These are phyloP conservation scores for Herpetospermum pedunculosum DNA, from an alignment of 306 rosid genomes.

Conservation along the genomic window DNA sequence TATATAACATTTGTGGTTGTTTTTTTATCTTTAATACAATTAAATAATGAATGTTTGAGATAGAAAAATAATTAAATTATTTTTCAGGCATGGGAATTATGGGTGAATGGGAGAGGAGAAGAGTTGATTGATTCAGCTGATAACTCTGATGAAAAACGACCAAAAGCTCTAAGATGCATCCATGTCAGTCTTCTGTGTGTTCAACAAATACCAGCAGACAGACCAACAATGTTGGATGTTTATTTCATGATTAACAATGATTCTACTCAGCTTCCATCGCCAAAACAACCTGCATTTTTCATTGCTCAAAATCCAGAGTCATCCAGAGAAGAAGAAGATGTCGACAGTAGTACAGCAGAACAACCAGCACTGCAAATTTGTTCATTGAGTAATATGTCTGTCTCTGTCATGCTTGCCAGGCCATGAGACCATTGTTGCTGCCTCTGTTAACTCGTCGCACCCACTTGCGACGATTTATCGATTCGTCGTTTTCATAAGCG, in stretches of 20 bases:
- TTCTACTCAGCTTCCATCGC: conserved; percentile 13
- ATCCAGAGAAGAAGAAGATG: neutral
- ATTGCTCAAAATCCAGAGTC: neutral
- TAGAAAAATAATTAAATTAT: too few relatives aligned
- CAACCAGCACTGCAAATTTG: neutral
- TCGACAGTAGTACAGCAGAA: neutral
- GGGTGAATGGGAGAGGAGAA: conserved; percentile 21
- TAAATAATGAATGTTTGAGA: neutral
- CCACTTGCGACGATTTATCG: too few relatives aligned
- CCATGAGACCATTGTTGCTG: too few relatives aligned
- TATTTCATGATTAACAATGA: conserved; percentile 21
- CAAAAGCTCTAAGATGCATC: conserved; percentile 18
- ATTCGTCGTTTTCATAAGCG: too few relatives aligned
- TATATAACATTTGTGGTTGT: too few relatives aligned
- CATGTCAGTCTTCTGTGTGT: conserved; percentile 31
- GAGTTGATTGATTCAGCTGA: conserved; percentile 16
- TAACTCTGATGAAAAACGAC: neutral
- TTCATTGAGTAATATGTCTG: neutral
- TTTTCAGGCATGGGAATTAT: conserved; percentile 18
- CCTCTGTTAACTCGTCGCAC: too few relatives aligned
- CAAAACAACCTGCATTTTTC: conserved; percentile 33
- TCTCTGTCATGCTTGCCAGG: neutral
- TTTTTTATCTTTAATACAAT: neutral
- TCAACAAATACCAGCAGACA: conserved; percentile 25
- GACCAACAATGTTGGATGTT: conserved; percentile 31